Evolutionary conservation across 2,329 filamentous ascomycete genomes (phyloP), one percentile per base, ranked within the genome.

Genomic region (Penicillium sp.): DNA sequence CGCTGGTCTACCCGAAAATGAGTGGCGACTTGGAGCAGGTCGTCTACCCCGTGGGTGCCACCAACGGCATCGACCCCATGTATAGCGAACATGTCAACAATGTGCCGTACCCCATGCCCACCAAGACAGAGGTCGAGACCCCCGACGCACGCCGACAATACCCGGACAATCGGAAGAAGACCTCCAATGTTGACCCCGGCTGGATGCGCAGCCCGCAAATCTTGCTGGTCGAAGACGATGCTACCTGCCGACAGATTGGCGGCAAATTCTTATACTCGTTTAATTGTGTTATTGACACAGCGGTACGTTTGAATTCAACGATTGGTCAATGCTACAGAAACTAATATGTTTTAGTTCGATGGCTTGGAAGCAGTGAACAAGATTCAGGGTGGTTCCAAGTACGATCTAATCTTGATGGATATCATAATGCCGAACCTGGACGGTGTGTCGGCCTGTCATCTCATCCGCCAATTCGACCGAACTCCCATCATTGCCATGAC

Each of bases 381-480:
- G 68, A 87, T 96, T 65, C 84, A 85, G 58, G 75, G 76, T 36
- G 83, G 83, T 5, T 77, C 79, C 5, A 85, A 85, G 60, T 87
- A 86, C 61, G 84, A 87, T 64, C 68, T 87, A 54, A 90, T 92
- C 57, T 82, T 92, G 56, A 92, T 92, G 89, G 89, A 94, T 67
- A 92, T 99, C 58, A 95, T 99, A 62, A 97, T 99, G 94, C 94
- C 94, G 5, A 88, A 92, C 58, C 79, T 97, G 48, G 94, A 97
- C 65, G 94, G 94, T 61, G 91, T 97, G 5, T 96, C 92, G 14
- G 92, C 94, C 2, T 96, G 91, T 51, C 89, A 94, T 65, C 85
- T 96, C 56, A 96, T 99, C 59, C 85, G 92, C 47, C 89, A 96
- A 66, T 90, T 92, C 56, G 86, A 91, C 57, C 83, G 85, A 33